Evolutionary conservation across 2,329 filamentous ascomycete species (phyloP).

Genomic region (Lasiodiplodia citricola): DNA sequence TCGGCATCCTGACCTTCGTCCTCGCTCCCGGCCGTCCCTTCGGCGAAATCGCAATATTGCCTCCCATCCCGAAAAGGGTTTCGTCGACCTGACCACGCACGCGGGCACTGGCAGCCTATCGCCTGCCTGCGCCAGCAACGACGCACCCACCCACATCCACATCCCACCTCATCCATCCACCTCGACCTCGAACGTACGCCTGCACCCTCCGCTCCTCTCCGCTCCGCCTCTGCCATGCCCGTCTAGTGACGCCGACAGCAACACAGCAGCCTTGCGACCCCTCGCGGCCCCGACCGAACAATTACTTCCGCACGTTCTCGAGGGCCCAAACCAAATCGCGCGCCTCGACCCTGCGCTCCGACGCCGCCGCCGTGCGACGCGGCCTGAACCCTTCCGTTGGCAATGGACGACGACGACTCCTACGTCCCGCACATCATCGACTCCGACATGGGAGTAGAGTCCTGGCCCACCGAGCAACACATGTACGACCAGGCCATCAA

Average conservation of each 20-base stretch:
- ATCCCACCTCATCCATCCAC: slow-evolving; percentile 8
- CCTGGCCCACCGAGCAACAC: slow-evolving; percentile 32
- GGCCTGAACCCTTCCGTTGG: background rate
- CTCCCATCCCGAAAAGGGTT: slow-evolving; percentile 19
- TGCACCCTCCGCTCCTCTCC: background rate
- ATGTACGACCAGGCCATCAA: slow-evolving; percentile 33
- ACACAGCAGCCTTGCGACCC: background rate
- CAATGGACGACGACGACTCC: slow-evolving; percentile 24
- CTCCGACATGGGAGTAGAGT: slow-evolving; percentile 30
- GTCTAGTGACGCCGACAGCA: slow-evolving; percentile 15
- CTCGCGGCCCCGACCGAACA: slow-evolving; percentile 16
- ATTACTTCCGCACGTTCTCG: slow-evolving; percentile 7
- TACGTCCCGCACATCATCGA: slow-evolving; percentile 30
- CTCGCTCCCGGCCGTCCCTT: slow-evolving; percentile 13
- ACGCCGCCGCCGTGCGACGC: slow-evolving; percentile 22
- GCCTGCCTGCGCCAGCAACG: slow-evolving; percentile 2
- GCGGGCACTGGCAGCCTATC: slow-evolving; percentile 22
- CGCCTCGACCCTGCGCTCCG: slow-evolving; percentile 13
- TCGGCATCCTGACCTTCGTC: background rate
- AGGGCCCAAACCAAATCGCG: slow-evolving; percentile 13
- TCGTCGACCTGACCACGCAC: slow-evolving; percentile 18
- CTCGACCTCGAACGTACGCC: background rate
- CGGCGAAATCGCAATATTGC: slow-evolving; percentile 24
- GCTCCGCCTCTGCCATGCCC: slow-evolving; percentile 19
- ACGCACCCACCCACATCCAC: slow-evolving; percentile 20